Conservation (phyloP, 2,329 filamentous ascomycete species). For the Penicillium sp. region DNA sequence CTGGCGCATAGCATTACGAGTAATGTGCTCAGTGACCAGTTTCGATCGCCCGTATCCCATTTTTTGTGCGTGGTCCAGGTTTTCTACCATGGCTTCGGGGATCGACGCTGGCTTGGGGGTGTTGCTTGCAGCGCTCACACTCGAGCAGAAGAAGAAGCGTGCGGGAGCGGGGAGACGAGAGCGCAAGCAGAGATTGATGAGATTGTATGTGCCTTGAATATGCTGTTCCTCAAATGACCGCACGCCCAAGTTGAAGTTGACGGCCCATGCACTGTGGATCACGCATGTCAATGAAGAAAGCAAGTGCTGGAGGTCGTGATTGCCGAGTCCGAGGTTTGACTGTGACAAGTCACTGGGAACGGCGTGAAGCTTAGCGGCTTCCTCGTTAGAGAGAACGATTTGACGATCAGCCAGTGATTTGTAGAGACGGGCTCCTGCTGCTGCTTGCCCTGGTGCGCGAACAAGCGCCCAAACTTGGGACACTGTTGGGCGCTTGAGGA, state of each 20-base stretch:
- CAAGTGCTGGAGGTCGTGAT: slow-evolving; percentile 45
- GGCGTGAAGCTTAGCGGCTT: slow-evolving; percentile 47
- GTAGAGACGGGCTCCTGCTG: slow-evolving; percentile 47
- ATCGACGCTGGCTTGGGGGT: slow-evolving; percentile 34
- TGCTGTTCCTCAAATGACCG: slow-evolving; percentile 58
- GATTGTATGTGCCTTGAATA: slow-evolving; percentile 53
- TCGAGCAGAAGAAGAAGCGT: slow-evolving; percentile 55
- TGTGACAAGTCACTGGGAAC: slow-evolving; percentile 52
- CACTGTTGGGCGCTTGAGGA: slow-evolving; percentile 42
- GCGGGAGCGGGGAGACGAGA: slow-evolving; percentile 34
- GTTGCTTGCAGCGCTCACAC: slow-evolving; percentile 48
- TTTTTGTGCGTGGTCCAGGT: slow-evolving; percentile 41
- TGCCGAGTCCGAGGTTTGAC: slow-evolving; percentile 51
- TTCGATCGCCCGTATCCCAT: slow-evolving; percentile 50
- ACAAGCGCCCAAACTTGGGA: slow-evolving; percentile 59
- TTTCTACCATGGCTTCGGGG: slow-evolving; percentile 38
- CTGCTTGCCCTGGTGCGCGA: slow-evolving; percentile 43
- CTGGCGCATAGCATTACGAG: slow-evolving; percentile 29
- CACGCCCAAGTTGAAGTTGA: slow-evolving; percentile 64
- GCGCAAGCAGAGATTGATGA: slow-evolving; percentile 44
- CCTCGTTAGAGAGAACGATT: slow-evolving; percentile 24
- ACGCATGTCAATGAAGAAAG: slow-evolving; percentile 52
- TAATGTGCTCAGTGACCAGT: slow-evolving; percentile 41
- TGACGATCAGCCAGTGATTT: slow-evolving; percentile 46
- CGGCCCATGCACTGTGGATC: slow-evolving; percentile 66